Conservation (phyloP, 306 rosid genomes). For the Amphicarpaea edgeworthii region DNA sequence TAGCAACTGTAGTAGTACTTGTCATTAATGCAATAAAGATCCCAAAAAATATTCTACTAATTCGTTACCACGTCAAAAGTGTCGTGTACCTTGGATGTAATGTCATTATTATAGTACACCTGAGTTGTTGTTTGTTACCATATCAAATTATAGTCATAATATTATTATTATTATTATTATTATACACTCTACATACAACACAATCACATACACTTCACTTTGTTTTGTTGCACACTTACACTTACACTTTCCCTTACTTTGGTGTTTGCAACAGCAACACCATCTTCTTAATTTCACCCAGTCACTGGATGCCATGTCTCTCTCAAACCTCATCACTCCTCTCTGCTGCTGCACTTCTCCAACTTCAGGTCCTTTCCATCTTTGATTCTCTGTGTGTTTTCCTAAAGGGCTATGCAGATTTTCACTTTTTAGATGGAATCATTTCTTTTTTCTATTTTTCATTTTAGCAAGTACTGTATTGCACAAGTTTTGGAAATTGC, state of each 20-base stretch:
- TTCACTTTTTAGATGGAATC: neutral
- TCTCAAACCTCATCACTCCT: constrained; percentile 41
- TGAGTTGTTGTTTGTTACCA: neutral
- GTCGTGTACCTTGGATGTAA: neutral
- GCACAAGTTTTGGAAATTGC: neutral
- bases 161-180: neutral
- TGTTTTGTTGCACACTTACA: neutral
- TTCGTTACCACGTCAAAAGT: neutral
- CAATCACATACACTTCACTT: neutral
- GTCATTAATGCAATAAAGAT: too few relatives aligned
- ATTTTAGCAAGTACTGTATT: neutral
- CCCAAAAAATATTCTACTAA: neutral
- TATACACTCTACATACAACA: neutral
- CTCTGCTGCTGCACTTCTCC: constrained; percentile 37
- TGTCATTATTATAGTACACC: neutral
- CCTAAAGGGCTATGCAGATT: neutral
- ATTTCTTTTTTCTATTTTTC: neutral
- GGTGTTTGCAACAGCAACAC: neutral
- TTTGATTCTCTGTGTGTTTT: neutral
- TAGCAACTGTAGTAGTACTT: too few relatives aligned
- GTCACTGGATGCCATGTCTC: constrained; percentile 45
- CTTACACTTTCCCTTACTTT: neutral
- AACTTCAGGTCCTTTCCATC: constrained; percentile 44
- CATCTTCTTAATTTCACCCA: neutral
- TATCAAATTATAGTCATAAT: too few relatives aligned